Conservation (phyloP, 345 rosid species). For the Dipteronia sinensis region DNA sequence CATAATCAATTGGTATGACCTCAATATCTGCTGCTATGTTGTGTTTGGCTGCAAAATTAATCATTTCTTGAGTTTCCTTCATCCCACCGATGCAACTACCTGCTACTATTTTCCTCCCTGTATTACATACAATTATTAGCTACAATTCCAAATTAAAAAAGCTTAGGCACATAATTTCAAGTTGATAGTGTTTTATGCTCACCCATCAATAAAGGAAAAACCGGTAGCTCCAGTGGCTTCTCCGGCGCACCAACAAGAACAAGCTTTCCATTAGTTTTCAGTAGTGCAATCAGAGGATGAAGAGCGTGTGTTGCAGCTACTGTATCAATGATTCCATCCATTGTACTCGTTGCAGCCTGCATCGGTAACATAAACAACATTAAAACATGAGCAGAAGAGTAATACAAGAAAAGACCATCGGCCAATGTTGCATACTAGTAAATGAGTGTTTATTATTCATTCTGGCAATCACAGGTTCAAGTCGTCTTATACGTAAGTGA, state of each 20-base stretch:
- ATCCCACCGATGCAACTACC: constrained; percentile 56
- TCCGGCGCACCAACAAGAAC: constrained; percentile 53
- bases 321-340: constrained; percentile 68
- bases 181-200: neutral
- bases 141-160: neutral
- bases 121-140: neutral
- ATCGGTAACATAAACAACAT: neutral
- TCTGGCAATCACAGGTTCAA: too few species aligned
- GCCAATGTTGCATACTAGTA: too few species aligned
- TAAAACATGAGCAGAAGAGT: neutral
- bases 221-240: constrained; percentile 47
- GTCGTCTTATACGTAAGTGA: too few species aligned
- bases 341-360: constrained; percentile 21
- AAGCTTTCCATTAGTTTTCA: constrained; percentile 54
- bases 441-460: too few species aligned
- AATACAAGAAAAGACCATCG: too few species aligned
- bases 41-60: constrained; percentile 54
- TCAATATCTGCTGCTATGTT: constrained; percentile 52
- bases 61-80: constrained; percentile 64
- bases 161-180: neutral
- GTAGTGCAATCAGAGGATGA: constrained; percentile 45
- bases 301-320: constrained; percentile 51
- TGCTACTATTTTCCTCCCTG: constrained; percentile 47
- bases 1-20: constrained; percentile 47
- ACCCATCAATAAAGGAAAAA: constrained; percentile 43